Evolutionary conservation across 768 basidiomycete genomes (phyloP).

Genomic region (Trametes cubensis): DNA sequence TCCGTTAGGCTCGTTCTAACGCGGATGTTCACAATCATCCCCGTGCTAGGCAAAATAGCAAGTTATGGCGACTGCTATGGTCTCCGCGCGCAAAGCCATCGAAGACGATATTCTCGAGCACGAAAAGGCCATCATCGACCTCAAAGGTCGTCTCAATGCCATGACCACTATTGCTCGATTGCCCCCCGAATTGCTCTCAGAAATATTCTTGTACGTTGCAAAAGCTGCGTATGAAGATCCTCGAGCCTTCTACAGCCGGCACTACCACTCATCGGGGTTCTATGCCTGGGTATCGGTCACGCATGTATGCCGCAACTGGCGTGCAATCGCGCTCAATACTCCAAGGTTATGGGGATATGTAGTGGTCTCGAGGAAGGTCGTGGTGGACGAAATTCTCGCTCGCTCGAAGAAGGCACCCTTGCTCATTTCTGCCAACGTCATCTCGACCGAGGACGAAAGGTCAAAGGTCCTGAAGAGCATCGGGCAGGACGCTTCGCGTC

Average conservation of each 20-base stretch:
- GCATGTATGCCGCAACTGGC: constrained; percentile 18
- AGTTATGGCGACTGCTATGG: background rate
- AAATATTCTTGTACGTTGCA: constrained; percentile 13
- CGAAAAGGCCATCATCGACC: constrained; percentile 12
- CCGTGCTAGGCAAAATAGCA: background rate
- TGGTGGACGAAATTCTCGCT: constrained; percentile 2
- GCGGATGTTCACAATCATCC: background rate
- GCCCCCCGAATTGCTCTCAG: constrained; percentile 21
- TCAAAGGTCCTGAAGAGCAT: background rate
- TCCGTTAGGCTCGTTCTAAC: background rate
- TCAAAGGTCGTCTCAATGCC: constrained; percentile 14
- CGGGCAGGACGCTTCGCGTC: background rate
- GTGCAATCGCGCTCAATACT: constrained; percentile 8
- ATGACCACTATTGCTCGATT: constrained; percentile 16
- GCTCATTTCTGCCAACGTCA: constrained; percentile 3
- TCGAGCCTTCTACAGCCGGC: background rate
- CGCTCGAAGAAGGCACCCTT: constrained; percentile 18
- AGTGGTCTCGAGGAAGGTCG: background rate
- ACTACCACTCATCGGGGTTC: background rate
- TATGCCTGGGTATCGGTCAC: constrained; percentile 14
- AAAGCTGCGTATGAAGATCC: background rate
- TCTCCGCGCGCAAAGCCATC: background rate
- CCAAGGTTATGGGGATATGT: constrained; percentile 19
- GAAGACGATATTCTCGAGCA: constrained; percentile 12
- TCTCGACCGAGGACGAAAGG: background rate